A percentile compares a stretch with the other conserved stretches of the same genome.
phyloP scores from a whole-genome alignment of 768 basidiomycete species.

The Boletus subparvulus region DNA sequence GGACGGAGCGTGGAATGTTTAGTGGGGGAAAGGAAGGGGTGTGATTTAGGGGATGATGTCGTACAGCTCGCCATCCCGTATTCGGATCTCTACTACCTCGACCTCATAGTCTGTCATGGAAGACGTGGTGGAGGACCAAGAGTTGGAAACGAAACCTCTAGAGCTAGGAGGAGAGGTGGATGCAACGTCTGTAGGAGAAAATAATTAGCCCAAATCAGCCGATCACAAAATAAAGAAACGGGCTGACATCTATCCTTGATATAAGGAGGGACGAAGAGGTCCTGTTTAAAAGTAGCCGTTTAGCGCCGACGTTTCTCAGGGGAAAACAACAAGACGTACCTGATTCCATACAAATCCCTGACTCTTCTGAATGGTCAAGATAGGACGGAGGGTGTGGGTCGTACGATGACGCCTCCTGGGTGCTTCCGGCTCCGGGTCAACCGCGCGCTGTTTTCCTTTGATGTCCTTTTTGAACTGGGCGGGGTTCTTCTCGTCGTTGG shows the following conservation, averaged over 20 bases:
- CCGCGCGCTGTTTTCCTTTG: constrained; percentile 80
- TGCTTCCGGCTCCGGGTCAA: constrained; percentile 61
- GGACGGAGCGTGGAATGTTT: neutral
- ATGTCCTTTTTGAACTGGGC: constrained; percentile 53
- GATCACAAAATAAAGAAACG: constrained; percentile 15
- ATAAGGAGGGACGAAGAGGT: constrained; percentile 84
- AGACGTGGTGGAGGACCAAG: constrained; percentile 65
- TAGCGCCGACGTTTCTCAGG: neutral
- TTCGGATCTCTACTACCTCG: constrained; percentile 85
- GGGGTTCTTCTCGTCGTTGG: constrained; percentile 36
- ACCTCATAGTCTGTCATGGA: constrained; percentile 76
- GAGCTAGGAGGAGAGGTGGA: constrained; percentile 81
- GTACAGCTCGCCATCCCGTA: constrained; percentile 73
- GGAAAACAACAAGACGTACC: constrained; percentile 42
- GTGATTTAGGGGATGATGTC: constrained; percentile 62
- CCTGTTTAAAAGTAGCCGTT: constrained; percentile 42
- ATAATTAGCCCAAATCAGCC: constrained; percentile 1
- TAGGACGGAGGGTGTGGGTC: constrained; percentile 69
- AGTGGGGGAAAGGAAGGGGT: neutral
- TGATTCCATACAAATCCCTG: constrained; percentile 94
- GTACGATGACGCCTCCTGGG: constrained; percentile 48
- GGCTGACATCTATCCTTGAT: constrained; percentile 87
- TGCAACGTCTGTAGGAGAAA: constrained; percentile 57
- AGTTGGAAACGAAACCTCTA: constrained; percentile 62
- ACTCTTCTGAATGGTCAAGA: constrained; percentile 82